Evolutionary conservation across 345 rosid genomes (phyloP), one percentile per base, ranked within the genome.

Genomic region (Citrus reticulata): DNA sequence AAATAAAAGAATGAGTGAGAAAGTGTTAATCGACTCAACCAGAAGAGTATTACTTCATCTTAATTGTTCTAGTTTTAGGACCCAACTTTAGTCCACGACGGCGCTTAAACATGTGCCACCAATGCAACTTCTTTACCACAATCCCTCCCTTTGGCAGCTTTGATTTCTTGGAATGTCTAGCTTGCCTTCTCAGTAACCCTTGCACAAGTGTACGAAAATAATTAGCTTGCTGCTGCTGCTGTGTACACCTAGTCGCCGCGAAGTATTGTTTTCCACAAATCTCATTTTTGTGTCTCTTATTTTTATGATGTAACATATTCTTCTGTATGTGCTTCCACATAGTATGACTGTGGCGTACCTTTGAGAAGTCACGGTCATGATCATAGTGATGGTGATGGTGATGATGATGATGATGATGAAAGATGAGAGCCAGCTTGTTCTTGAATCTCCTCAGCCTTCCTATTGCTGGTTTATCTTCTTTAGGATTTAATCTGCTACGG

Each of bases 391-490:
- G 75, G 10, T 89, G 92, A 9, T 77, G 74, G 49, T 81, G 75
- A 17, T 91, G 92, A 30, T 91, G 92, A 57, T 90, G 89, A 30
- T 90, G 92, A 39, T 91, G 97, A 60, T 90, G 97, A 69, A 93
- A 85, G 22, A 90, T 88, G 29, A 89, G 82, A 8, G 93, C 93
- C 5, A 93, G 67, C 81, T 86, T 93, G 68, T 90, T 81, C 88
- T 87, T 91, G 7, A 93, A 61, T 80, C 91, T 86, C 77, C 77
- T 88, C 73, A 91, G 49, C 72, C 81, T 32, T 54, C 95, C 94
- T 4, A 83, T 59, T 17, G 16, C 77, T 83, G 72, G 80, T 68
- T 7, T 77, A 65, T 64, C 7, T 63, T 24, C 37, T 63, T 78
- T 77, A 24, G 60, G 79, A 39, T 79, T 84, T 57, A 81, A 64